Percentiles rank a stretch among this genome's conserved stretches.
Conservation (phyloP, 2,329 filamentous ascomycete genomes). For the Fusarium hainanense region DNA sequence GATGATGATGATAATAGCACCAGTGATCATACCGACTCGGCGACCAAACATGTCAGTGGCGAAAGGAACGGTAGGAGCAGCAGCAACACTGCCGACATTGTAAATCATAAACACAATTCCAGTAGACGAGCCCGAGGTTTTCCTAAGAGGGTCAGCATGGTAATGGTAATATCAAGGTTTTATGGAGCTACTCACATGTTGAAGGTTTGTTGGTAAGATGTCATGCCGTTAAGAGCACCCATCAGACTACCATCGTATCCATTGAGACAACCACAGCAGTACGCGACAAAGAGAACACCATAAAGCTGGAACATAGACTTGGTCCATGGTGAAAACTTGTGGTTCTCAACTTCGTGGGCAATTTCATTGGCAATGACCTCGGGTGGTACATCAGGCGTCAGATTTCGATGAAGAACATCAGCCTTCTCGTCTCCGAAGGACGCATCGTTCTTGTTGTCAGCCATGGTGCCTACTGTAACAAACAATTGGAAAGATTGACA, state of each 20-base stretch:
- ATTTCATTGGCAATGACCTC: slow-evolving; percentile 52
- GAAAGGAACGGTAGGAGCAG: slow-evolving; percentile 54
- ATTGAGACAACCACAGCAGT: slow-evolving; percentile 63
- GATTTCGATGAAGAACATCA: slow-evolving; percentile 6
- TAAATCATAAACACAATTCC: slow-evolving; percentile 57
- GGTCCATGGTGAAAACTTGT: slow-evolving; percentile 61
- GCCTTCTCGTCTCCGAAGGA: slow-evolving; percentile 7
- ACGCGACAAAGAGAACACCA: slow-evolving; percentile 58
- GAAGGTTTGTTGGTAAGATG: slow-evolving; percentile 40
- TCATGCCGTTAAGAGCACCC: slow-evolving; percentile 45
- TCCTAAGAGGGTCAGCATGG: neutral
- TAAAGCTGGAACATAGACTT: slow-evolving; percentile 63
- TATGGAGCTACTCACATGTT: slow-evolving; percentile 14
- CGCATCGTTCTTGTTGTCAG: slow-evolving; percentile 4
- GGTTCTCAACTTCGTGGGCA: slow-evolving; percentile 53
- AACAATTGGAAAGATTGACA: neutral
- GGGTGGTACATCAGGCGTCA: slow-evolving; percentile 9
- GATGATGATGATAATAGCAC: slow-evolving; percentile 54
- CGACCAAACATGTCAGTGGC: slow-evolving; percentile 56
- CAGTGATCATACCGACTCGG: slow-evolving; percentile 55
- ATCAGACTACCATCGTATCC: slow-evolving; percentile 42
- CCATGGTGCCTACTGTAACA: neutral
- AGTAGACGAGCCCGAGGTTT: slow-evolving; percentile 29
- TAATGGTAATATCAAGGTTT: fast-evolving
- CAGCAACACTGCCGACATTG: slow-evolving; percentile 57